Evolutionary conservation across 805 yeast species (phyloP).

Genomic region (Candida manassasensis): DNA sequence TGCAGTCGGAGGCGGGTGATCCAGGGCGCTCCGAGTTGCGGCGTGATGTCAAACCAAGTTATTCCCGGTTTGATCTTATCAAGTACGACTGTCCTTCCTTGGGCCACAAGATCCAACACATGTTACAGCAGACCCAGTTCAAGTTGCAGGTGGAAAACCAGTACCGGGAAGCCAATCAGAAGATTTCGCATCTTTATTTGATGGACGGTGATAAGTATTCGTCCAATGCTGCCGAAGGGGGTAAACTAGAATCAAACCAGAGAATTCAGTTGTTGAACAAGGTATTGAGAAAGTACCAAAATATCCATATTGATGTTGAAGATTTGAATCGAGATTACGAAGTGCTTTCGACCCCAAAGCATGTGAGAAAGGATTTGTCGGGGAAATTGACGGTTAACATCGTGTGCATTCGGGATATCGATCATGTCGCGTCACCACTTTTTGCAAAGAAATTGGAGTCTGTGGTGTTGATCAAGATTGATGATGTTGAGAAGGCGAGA

Average conservation of each 20-base stretch:
- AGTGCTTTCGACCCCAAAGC: constrained; percentile 61
- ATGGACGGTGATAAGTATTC: constrained; percentile 87
- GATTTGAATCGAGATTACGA: constrained; percentile 65
- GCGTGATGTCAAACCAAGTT: constrained; percentile 35
- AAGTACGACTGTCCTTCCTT: constrained; percentile 92
- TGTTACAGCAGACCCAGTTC: constrained; percentile 92
- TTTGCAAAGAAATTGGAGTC: constrained; percentile 78
- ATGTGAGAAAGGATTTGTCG: constrained; percentile 76
- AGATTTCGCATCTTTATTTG: constrained; percentile 77
- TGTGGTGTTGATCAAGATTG: constrained; percentile 72
- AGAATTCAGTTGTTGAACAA: constrained; percentile 79
- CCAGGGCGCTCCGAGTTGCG: constrained; percentile 1
- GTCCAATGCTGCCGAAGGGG: constrained; percentile 85
- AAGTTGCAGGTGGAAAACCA: constrained; percentile 92
- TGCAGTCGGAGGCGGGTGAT: constrained; percentile 18
- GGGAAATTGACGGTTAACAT: constrained; percentile 76
- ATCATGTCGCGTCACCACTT: constrained; percentile 84
- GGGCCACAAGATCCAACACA: constrained; percentile 90
- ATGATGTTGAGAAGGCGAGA: constrained; percentile 77
- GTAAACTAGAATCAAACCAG: constrained; percentile 76
- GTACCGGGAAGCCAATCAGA: constrained; percentile 88
- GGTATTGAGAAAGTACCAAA: constrained; percentile 82
- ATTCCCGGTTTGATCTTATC: constrained; percentile 72
- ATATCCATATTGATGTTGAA: constrained; percentile 72
- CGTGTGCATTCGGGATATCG: constrained; percentile 79